Conservation (phyloP, 1,284 basidiomycete genomes). For the Ceratobasidium sp. region DNA sequence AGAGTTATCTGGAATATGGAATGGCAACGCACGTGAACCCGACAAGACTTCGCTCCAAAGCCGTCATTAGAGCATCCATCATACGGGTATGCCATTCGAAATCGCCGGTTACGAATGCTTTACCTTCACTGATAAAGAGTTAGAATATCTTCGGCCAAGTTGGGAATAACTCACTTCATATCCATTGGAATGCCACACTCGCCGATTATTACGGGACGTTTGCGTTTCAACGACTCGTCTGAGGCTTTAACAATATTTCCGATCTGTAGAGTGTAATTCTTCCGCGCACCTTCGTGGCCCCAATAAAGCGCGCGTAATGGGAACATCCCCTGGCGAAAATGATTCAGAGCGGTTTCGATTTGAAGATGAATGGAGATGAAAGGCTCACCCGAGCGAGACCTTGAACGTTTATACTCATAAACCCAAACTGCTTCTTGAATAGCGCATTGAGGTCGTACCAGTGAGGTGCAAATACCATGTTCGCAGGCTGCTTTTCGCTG, state of each 20-base stretch:
- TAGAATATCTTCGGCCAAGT: background rate
- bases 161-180: conserved; percentile 71
- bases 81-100: conserved; percentile 83
- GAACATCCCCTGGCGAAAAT: conserved; percentile 77
- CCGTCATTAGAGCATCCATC: conserved; percentile 89
- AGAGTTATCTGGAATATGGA: too few relatives aligned
- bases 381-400: conserved; percentile 75
- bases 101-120: conserved; percentile 76
- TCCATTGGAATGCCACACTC: conserved; percentile 95
- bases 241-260: conserved; percentile 75
- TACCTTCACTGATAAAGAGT: conserved; percentile 60
- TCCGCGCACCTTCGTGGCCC: conserved; percentile 78
- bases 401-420: conserved; percentile 90
- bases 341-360: background rate
- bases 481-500: conserved; percentile 63
- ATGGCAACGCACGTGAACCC: conserved; percentile 85
- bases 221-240: conserved; percentile 73
- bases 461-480: conserved; percentile 90
- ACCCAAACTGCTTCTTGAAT: conserved; percentile 81
- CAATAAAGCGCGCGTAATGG: conserved; percentile 81
- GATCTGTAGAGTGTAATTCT: conserved; percentile 85
- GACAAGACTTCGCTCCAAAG: conserved; percentile 71
- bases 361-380: background rate
- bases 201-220: conserved; percentile 77
- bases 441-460: conserved; percentile 93